phyloP scores from a whole-genome alignment of 257 asterid species.

The Plectranthus barbatus region DNA sequence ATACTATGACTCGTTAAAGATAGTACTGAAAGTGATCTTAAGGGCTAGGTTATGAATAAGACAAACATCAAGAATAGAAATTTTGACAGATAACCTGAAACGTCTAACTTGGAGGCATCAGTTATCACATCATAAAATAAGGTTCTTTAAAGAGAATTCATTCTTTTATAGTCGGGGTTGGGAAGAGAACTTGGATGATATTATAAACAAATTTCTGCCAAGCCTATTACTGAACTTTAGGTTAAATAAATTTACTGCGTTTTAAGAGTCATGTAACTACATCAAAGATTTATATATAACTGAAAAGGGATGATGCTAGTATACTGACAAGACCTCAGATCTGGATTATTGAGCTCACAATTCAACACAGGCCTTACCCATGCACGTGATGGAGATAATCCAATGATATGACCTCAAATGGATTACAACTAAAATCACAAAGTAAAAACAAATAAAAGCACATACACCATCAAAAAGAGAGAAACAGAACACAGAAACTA shows the following conservation, averaged over 20 bases:
- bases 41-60: neutral
- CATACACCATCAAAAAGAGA: neutral
- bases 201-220: neutral
- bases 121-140: neutral
- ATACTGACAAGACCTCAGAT: neutral
- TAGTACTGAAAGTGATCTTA: neutral
- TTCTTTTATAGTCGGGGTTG: neutral
- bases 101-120: neutral
- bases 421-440: neutral
- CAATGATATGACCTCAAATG: neutral
- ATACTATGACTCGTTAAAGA: neutral
- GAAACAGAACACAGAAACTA: neutral
- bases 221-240: neutral
- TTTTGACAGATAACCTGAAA: neutral
- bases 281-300: neutral
- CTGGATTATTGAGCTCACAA: neutral
- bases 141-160: neutral
- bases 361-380: conserved; percentile 1
- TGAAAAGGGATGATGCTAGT: neutral
- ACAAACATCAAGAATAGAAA: neutral
- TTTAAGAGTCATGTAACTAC: neutral
- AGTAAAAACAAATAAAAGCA: neutral
- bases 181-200: neutral
- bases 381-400: neutral
- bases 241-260: conserved; percentile 4